Evolutionary conservation across 345 rosid species (phyloP), one percentile per base, ranked within the genome.

Genomic region (Boechera retrofracta): DNA sequence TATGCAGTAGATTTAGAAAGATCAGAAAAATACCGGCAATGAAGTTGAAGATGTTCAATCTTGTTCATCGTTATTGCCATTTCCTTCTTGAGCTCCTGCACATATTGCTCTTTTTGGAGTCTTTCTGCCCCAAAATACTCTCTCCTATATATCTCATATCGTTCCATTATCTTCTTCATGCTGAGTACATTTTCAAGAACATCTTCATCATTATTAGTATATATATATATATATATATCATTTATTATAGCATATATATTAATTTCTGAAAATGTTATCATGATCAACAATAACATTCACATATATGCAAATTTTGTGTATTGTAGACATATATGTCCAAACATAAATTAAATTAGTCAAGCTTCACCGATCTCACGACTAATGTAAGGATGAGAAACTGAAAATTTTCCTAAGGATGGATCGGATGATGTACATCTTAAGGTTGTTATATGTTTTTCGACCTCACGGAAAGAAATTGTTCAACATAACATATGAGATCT

Each of bases 11-110:
- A 9, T 56, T 31, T n/a, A 45, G 7, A 74, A 56, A 41, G 39
- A 49, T 54, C 9, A 52, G 26, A 54, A 38, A 29, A n/a, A 52
- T 58, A 91, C 97, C 89, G 74, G 69, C 78, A 39, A 38, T 76
- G 72, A 72, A 61, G 80, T 71, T 89, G 79, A 72, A 87, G 85
- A 26, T 57, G 61, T 74, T 84, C 89, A 59, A 91, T 86, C 82
- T 75, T 82, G 79, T 73, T 74, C n/a, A 71, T 76, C 87, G 85
- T 69, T 49, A 52, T 51, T 13, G 69, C 78, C 10, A 83, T 56
- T 72, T 89, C 91, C 8, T 71, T 54, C 80, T 71, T 84, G 56
- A 79, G 57, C 53, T 80, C 80, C 81, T 87, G 85, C 87, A 81
- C 58, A 66, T n/a, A 9, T 66, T 56, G 35, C 66, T 66, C 48